Conservation (phyloP, 2,329 filamentous ascomycete genomes). For the Pseudopithomyces chartarum region DNA sequence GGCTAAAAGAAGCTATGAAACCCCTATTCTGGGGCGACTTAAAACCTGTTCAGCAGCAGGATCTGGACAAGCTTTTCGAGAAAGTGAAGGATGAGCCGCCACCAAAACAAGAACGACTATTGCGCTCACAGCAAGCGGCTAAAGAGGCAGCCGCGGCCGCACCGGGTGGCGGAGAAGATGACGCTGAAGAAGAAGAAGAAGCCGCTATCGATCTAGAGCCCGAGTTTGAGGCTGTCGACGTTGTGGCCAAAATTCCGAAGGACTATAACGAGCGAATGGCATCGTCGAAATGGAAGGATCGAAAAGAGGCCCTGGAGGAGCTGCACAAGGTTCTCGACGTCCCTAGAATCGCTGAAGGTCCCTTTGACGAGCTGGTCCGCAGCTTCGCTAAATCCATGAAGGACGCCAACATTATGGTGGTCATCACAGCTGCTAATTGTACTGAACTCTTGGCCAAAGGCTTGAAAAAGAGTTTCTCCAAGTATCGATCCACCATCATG, state of each 20-base stretch:
- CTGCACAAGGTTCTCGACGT: conserved; percentile 78
- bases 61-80: conserved; percentile 92
- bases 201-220: conserved; percentile 72
- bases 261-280: conserved; percentile 82
- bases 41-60: conserved; percentile 92
- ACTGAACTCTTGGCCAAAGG: conserved; percentile 89
- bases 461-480: conserved; percentile 75
- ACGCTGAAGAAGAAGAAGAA: conserved; percentile 60
- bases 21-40: conserved; percentile 95
- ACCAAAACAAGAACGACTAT: conserved; percentile 87
- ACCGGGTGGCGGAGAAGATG: conserved; percentile 57
- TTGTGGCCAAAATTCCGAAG: conserved; percentile 78
- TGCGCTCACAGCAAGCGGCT: conserved; percentile 87
- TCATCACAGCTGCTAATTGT: conserved; percentile 90
- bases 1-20: conserved; percentile 97
- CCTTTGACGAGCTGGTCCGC: conserved; percentile 82
- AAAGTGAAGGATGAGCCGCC: conserved; percentile 84
- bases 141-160: conserved; percentile 71
- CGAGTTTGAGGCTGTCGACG: conserved; percentile 80
- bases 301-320: conserved; percentile 90
- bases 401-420: conserved; percentile 94
- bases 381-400: conserved; percentile 97
- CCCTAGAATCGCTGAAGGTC: conserved; percentile 87
- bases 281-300: conserved; percentile 97
- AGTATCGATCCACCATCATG: conserved; percentile 81